Conservation (phyloP, 2,329 filamentous ascomycete genomes). For the Penicillium fuscoglaucum region DNA sequence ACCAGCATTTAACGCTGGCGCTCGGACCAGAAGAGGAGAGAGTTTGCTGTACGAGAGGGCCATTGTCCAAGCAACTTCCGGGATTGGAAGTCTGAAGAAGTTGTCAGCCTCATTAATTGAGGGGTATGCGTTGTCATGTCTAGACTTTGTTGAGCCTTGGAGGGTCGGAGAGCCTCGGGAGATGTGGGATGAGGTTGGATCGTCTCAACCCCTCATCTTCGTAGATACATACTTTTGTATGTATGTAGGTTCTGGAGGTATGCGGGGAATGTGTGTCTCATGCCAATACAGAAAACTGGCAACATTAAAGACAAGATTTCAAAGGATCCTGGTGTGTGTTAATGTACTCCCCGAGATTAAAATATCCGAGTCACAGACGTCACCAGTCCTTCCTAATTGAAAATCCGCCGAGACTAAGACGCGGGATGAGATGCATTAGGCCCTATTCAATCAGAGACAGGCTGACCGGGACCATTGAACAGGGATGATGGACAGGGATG, state of each 20-base stretch:
- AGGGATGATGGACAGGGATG: too few relatives aligned
- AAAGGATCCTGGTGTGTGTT: not conserved
- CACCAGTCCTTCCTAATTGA: not conserved
- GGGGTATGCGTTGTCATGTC: not conserved
- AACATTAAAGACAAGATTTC: not conserved
- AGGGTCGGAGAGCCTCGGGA: not conserved
- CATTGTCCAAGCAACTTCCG: not conserved
- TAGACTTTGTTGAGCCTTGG: not conserved
- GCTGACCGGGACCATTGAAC: not conserved
- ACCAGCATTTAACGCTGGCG: not conserved
- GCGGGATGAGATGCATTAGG: not conserved
- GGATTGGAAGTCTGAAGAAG: not conserved
- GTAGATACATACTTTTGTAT: too few relatives aligned
- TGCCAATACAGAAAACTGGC: not conserved
- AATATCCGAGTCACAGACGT: not conserved
- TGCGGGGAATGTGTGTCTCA: not conserved
- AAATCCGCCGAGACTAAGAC: not conserved
- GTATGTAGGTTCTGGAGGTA: not conserved
- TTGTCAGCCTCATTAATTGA: not conserved
- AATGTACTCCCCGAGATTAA: not conserved
- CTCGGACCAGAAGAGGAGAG: constrained; percentile 4
- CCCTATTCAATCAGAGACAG: constrained; percentile 2
- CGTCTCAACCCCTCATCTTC: too few relatives aligned
- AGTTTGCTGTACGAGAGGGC: not conserved
- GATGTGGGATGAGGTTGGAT: not conserved